Evolutionary conservation across 495 filamentous ascomycete genomes (phyloP), one percentile per base, ranked within the genome.

Genomic region (Aspergillus sclerotioniger): DNA sequence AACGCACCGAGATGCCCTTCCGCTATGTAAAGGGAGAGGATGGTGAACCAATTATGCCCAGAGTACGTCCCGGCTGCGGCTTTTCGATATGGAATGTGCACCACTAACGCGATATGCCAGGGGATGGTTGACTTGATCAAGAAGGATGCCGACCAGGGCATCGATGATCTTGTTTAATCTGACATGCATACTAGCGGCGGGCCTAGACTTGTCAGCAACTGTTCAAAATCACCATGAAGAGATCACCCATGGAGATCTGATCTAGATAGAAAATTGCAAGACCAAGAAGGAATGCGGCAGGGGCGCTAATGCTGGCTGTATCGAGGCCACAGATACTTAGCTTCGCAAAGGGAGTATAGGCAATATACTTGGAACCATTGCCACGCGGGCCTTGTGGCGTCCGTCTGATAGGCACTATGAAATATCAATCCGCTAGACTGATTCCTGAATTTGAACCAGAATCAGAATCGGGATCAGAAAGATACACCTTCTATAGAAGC

Each of bases 1-100:
- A 98, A 70, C 90, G 89, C 63, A 95, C 90, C 0, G 80, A 95
- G 69, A 98, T 98, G 94, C 94, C 94, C 0, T 98, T 98, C 72
- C 89, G 93, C 52, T 98, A 98, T 69, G 91, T 98, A 20, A 88
- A 82, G 66, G 87, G 79, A 47, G 71, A 80, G 7, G 77, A 90
- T 56, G 91, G 88, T 20, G 76, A 87, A 62, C 90, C 90, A 8
- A 82, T 96, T 33, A 96, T 98, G 92, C 94, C 94, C 31, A 78
- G 87, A 75, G 93, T 94, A 75, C 70, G 83, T 70, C 3, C 33
- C 1, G 33, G 8, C 33, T 37, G 33, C 33, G 33, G 9, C 9
- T 37, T 4, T 37, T 15, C 33, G 33, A 10, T 33, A 33, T 1
- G 37, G 37, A 8, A 35, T 35, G 2, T 8, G 9, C 7, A 35